Base-by-base conservation (phyloP, 305 asterid species). In the Fraxinus latifolia region DNA sequence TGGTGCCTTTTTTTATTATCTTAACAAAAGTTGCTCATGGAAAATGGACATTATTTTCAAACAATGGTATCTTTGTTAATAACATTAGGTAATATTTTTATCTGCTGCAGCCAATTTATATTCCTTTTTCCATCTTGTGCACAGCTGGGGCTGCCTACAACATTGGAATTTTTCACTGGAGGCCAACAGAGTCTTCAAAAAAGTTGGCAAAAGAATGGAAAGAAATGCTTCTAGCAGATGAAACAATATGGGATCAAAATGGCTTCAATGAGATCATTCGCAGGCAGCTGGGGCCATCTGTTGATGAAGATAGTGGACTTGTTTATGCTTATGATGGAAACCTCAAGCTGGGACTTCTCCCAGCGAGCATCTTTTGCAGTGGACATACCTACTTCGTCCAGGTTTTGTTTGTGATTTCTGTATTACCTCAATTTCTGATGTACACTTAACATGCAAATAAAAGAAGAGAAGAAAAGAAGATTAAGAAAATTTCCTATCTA, bases 341-440 rank as follows among this genome's bases (percentile, higher is more conserved):
- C 85, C 97, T 96, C 79, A 96, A 93, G 85, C 87, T 96, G 55
- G 99, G 99, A 67, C 94, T 96, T 84, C 97, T 96, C 72, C 99
- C 98, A 31, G 98, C 95, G 39, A 96, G 98, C 89, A 90, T 96
- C 72, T 96, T 96, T 89, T 96, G 99, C 87, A 96, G 98, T 78
- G 99, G 99, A n/a, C 99, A 96, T 81, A 94, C 99, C 79, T 96
- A 89, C 91, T 96, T 94, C 78, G 95, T 96, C 84, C 99, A 96
- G 98, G 99, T 96, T 79, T 80, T 37, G 25, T 68, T 84, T 9
- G 80, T 39, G 58, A 65, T 80, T 84, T 80, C 77, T 60, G 47
- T 47, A 55, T 6, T 29, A 62, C 47, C 74, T 21, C 34, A 75
- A 50, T 50, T 50, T 50, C 60, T 50, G 60, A 50, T 11, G 50